These are phyloP conservation scores for Neolentinus lepideus DNA, from an alignment of 1,284 basidiomycete genomes.

Conservation along the genomic window DNA sequence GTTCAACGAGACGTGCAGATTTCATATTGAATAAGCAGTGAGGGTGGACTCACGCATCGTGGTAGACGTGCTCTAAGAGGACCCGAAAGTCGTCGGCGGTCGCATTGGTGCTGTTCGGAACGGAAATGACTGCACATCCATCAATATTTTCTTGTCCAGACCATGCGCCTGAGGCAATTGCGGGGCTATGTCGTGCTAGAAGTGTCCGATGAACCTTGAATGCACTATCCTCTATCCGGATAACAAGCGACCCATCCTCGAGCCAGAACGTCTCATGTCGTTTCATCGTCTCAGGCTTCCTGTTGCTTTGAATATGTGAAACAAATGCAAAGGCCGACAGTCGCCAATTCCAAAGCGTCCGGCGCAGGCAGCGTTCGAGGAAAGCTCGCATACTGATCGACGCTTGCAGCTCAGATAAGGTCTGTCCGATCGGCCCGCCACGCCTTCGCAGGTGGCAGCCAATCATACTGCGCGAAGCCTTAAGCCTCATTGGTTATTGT, in stretches of 20 bases:
- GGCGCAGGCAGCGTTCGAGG: neutral
- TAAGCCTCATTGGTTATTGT: too few species aligned
- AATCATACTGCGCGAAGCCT: neutral
- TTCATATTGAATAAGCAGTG: neutral
- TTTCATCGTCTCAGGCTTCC: neutral
- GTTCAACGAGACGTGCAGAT: constrained; percentile 5
- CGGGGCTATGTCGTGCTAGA: constrained; percentile 41
- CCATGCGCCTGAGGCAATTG: constrained; percentile 22
- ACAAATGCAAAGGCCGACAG: neutral
- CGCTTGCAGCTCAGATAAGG: neutral
- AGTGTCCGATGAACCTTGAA: constrained; percentile 51
- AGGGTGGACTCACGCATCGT: constrained; percentile 44
- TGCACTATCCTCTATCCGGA: constrained; percentile 31
- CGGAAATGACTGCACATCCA: constrained; percentile 18
- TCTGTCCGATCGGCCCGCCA: neutral
- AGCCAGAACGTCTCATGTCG: constrained; percentile 51
- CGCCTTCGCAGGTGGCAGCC: neutral
- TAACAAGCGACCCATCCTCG: constrained; percentile 49
- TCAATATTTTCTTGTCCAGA: constrained; percentile 3
- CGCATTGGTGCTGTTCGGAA: constrained; percentile 28
- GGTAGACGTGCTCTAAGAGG: constrained; percentile 55
- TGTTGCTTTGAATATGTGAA: neutral
- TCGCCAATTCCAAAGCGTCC: neutral
- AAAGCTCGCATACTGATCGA: neutral
- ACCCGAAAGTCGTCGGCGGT: constrained; percentile 40